Evolutionary conservation across 2,329 filamentous ascomycete species (phyloP).

Genomic region (Apiospora koreana): DNA sequence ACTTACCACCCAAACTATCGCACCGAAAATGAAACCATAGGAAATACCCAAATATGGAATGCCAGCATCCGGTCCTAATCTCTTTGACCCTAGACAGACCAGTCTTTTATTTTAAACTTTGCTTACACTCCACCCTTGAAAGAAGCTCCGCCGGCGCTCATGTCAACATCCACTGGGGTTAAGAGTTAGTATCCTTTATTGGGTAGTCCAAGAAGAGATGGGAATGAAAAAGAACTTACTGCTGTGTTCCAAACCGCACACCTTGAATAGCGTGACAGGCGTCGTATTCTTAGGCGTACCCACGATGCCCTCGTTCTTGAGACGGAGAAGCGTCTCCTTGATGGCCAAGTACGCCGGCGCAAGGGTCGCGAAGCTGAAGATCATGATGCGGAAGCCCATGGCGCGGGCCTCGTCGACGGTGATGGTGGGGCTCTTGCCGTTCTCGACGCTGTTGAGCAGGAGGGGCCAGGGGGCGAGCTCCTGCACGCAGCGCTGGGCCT

Average conservation of each 20-base stretch:
- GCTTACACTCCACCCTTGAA: constrained; percentile 25
- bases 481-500: constrained; percentile 47
- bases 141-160: constrained; percentile 29
- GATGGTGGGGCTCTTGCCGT: constrained; percentile 55
- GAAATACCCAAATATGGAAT: background rate
- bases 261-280: constrained; percentile 31
- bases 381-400: constrained; percentile 60
- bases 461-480: constrained; percentile 52
- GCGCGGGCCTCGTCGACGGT: constrained; percentile 52
- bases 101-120: background rate
- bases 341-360: constrained; percentile 48
- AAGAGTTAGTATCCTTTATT: background rate
- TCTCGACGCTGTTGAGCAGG: constrained; percentile 59
- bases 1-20: background rate
- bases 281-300: constrained; percentile 31
- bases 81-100: background rate
- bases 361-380: constrained; percentile 54
- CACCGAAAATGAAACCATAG: background rate
- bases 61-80: background rate
- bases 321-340: constrained; percentile 34
- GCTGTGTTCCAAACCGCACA: constrained; percentile 32
- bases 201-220: background rate
- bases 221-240: constrained; percentile 10
- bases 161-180: constrained; percentile 27
- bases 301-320: constrained; percentile 37